Evolutionary conservation across 768 basidiomycete genomes (phyloP).

Genomic region (Podaxis rugospora): DNA sequence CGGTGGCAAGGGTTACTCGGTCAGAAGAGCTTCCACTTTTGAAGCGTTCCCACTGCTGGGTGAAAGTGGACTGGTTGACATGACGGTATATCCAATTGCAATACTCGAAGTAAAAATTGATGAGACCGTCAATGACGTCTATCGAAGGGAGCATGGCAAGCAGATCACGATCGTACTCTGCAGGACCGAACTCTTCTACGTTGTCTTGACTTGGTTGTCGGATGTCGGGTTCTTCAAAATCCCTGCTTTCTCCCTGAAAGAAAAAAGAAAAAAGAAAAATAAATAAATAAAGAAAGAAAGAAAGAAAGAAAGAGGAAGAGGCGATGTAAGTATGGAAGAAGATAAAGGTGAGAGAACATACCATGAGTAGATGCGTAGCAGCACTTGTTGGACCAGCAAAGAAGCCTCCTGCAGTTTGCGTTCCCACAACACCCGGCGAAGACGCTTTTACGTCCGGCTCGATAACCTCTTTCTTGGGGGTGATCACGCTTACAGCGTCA

Average conservation of each 20-base stretch:
- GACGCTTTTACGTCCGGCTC: constrained; percentile 43
- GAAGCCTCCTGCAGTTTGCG: constrained; percentile 60
- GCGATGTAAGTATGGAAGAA: neutral
- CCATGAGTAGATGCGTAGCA: constrained; percentile 63
- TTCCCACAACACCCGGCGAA: constrained; percentile 64
- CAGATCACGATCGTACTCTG: constrained; percentile 71
- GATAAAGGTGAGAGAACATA: constrained; percentile 25
- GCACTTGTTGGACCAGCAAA: constrained; percentile 81
- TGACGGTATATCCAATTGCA: constrained; percentile 88
- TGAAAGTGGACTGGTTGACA: constrained; percentile 61
- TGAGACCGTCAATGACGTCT: constrained; percentile 67
- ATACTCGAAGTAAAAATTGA: constrained; percentile 78
- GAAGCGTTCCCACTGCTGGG: constrained; percentile 66
- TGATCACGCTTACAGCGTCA: constrained; percentile 30
- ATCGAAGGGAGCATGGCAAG: constrained; percentile 60
- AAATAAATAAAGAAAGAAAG: constrained; percentile 9
- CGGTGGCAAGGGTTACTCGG: constrained; percentile 65
- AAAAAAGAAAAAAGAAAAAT: constrained; percentile 5
- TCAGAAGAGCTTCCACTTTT: constrained; percentile 63
- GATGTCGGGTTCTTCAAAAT: constrained; percentile 50
- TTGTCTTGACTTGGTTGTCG: constrained; percentile 52
- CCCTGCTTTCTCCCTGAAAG: constrained; percentile 38
- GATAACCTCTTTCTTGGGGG: constrained; percentile 54
- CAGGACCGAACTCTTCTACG: constrained; percentile 40
- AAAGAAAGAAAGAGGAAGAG: constrained; percentile 13